These are phyloP conservation scores for Wickerhamiella bombiphila DNA, from an alignment of 805 yeast genomes.

Conservation along the genomic window DNA sequence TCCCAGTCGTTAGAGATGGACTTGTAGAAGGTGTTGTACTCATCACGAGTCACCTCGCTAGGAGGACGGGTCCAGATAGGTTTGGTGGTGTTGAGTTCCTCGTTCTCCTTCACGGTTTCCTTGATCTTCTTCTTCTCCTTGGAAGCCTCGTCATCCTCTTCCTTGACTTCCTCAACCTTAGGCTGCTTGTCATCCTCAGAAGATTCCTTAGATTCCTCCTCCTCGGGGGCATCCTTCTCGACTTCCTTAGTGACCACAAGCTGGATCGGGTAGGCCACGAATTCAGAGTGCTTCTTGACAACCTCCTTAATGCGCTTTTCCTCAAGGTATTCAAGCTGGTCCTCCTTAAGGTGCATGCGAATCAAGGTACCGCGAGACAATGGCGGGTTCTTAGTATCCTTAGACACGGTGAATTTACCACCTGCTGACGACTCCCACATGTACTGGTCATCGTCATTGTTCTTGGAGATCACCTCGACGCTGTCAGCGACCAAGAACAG, in stretches of 20 bases:
- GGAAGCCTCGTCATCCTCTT: constrained; percentile 53
- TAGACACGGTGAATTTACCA: constrained; percentile 93
- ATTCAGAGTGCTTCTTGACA: constrained; percentile 98
- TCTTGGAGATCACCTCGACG: constrained; percentile 95
- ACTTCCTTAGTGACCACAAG: constrained; percentile 96
- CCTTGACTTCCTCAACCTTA: constrained; percentile 62
- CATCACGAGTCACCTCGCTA: constrained; percentile 92
- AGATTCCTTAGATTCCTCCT: constrained; percentile 43
- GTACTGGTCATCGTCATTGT: constrained; percentile 98
- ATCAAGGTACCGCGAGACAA: constrained; percentile 90
- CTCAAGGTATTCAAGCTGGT: constrained; percentile 96
- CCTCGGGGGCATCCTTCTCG: constrained; percentile 90
- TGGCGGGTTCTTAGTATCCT: constrained; percentile 75
- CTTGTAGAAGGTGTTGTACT: constrained; percentile 98
- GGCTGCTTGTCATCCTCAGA: constrained; percentile 57
- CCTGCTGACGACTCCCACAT: constrained; percentile 99
- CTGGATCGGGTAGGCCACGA: constrained; percentile 98
- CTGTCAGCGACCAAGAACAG: constrained; percentile 97
- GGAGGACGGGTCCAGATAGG: constrained; percentile 99
- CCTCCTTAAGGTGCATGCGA: constrained; percentile 95
- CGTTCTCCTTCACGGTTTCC: constrained; percentile 89
- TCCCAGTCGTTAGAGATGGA: constrained; percentile 99
- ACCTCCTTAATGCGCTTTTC: constrained; percentile 99
- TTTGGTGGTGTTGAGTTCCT: constrained; percentile 96
- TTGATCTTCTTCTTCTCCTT: constrained; percentile 79